phyloP scores from a whole-genome alignment of 2,329 filamentous ascomycete species.

The Dendryphion nanum region DNA sequence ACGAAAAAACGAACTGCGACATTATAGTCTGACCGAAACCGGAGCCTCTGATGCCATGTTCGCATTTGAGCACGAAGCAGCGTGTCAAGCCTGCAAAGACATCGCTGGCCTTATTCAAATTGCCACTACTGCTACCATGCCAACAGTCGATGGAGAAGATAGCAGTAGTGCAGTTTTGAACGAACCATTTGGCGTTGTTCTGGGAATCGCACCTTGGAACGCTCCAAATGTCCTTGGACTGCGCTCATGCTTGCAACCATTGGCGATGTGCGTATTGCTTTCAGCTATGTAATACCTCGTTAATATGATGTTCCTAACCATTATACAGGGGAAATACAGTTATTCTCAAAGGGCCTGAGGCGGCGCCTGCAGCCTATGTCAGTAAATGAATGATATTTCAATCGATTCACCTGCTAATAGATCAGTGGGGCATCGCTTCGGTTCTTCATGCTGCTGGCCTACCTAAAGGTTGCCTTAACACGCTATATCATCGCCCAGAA shows the following conservation, averaged over 20 bases:
- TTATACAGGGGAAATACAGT: conserved; percentile 16
- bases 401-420: neutral
- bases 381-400: neutral
- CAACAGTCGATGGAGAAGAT: conserved; percentile 1
- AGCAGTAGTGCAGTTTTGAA: conserved; percentile 4
- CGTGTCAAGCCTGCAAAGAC: conserved; percentile 25
- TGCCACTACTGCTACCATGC: conserved; percentile 42
- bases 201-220: conserved; percentile 7
- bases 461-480: conserved; percentile 70
- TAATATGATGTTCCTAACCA: conserved; percentile 55
- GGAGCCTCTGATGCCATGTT: conserved; percentile 2
- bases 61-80: conserved; percentile 44
- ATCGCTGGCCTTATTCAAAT: conserved; percentile 27
- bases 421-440: conserved; percentile 2
- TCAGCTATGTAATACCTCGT: no score
- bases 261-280: conserved; percentile 1
- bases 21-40: conserved; percentile 5
- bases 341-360: conserved; percentile 19
- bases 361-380: neutral
- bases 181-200: conserved; percentile 6
- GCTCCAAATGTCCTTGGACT: conserved; percentile 6
- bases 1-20: conserved; percentile 43
- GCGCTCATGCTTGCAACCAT: conserved; percentile 1
- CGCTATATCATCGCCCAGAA: conserved; percentile 56
- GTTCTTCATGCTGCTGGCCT: conserved; percentile 58